Base-by-base conservation (phyloP, 164 flowering plant genomes). In the Platanus orientalis region DNA sequence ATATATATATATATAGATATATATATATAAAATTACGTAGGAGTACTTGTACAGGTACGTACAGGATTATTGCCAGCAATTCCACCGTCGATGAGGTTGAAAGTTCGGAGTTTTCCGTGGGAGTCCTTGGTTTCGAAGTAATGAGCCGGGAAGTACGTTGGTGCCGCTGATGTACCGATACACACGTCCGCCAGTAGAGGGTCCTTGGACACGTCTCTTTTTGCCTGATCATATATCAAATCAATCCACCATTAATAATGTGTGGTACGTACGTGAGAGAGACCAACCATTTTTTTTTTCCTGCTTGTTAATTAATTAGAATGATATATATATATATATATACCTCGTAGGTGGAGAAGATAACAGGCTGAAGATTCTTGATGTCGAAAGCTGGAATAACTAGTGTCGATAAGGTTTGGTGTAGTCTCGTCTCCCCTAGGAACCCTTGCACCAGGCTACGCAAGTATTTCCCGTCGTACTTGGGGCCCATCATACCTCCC, bases 61-160 rank as follows among this genome's bases (percentile, higher is more conserved):
- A 51, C 54, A 6, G 54, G 83, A 63, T 76, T 79, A 57, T 77
- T 79, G 1, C 80, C 83, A 21, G 82, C 82, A 7, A 79, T 71
- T 4, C 74, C 82, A 29, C 82, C 82, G 56, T 79, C 82, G 14
- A 79, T 61, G 14, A 79, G 78, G 57, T 79, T 50, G 58, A 68
- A 74, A 10, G 29, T 24, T 7, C 62, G 60, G 2, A 24, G 21
- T 19, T 55, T 60, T 11, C 76, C 81, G 7, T 57, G 30, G 1
- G 52, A 62, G n/a, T 71, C 64, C 44, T 50, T 64, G 0, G 71
- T 73, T 40, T 74, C 70, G 36, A 77, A 77, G 59, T 68, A 67
- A 42, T 73, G 66, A 9, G 77, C 68, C 0, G 80, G 80, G 29
- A 77, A 29, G 24, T 17, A 73, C 2, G 73, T 70, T 3, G 80